Evolutionary conservation across 805 yeast genomes (phyloP).

Genomic region (Ogataea thermomethanolica): DNA sequence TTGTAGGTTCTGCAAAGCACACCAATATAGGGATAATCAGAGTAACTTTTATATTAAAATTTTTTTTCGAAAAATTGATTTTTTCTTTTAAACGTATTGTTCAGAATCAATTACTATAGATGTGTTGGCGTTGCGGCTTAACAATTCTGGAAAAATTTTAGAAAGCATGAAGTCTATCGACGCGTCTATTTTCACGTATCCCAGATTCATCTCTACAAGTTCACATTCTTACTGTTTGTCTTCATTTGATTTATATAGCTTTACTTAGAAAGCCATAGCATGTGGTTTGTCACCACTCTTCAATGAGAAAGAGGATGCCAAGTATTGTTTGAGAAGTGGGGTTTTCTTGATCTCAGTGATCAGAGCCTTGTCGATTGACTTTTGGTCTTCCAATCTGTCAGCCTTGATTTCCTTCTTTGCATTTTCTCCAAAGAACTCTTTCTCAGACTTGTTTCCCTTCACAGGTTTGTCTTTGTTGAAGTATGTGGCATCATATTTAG

Average conservation of each 20-base stretch:
- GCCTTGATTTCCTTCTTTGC: conserved; percentile 87
- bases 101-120: neutral
- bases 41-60: conserved; percentile 2
- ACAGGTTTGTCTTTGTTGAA: conserved; percentile 92
- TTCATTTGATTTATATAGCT: conserved; percentile 1
- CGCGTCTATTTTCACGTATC: too few species aligned
- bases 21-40: too few species aligned
- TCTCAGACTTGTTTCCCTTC: conserved; percentile 82
- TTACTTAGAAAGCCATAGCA: conserved; percentile 85
- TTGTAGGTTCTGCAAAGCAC: too few species aligned
- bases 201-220: neutral
- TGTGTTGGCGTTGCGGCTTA: conserved; percentile 3
- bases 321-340: conserved; percentile 94
- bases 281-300: conserved; percentile 99
- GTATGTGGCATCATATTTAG: conserved; percentile 91
- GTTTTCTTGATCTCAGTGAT: conserved; percentile 94
- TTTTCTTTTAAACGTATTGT: neutral
- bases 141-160: too few species aligned
- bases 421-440: conserved; percentile 81
- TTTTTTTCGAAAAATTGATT: neutral
- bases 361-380: conserved; percentile 88
- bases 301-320: conserved; percentile 92
- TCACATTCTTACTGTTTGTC: neutral
- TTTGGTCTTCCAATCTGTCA: conserved; percentile 96
- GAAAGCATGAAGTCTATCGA: too few species aligned